Evolutionary conservation across 306 rosid genomes (phyloP).

Genomic region (Alnus rubra): DNA sequence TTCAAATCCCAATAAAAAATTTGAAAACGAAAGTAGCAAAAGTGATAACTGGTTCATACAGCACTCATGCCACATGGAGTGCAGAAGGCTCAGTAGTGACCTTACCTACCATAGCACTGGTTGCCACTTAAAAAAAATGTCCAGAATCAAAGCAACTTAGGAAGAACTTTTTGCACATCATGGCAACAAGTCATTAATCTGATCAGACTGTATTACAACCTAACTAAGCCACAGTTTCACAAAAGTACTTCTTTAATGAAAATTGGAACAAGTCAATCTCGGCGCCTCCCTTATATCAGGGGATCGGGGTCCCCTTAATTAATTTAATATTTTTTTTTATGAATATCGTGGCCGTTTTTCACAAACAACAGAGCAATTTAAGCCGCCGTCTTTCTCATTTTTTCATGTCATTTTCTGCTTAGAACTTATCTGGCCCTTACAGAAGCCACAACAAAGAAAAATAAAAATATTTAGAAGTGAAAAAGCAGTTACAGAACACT

Average conservation of each 20-base stretch:
- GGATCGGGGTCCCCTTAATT: background rate
- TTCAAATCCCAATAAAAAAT: background rate
- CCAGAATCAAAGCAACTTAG: conserved; percentile 1
- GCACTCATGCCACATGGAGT: background rate
- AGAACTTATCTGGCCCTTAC: too few species aligned
- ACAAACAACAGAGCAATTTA: background rate
- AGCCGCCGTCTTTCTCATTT: background rate
- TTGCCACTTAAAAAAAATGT: conserved; percentile 16
- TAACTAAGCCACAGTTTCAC: background rate
- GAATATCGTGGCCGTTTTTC: background rate
- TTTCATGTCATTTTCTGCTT: background rate
- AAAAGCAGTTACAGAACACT: background rate
- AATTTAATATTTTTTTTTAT: background rate
- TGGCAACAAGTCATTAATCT: background rate
- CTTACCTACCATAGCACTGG: conserved; percentile 23
- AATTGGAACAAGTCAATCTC: conserved; percentile 16
- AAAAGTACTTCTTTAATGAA: background rate
- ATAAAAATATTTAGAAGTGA: background rate
- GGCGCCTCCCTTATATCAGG: conserved; percentile 8
- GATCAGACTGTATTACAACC: conserved; percentile 6
- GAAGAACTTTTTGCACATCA: background rate
- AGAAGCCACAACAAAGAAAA: background rate
- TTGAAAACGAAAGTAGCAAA: background rate
- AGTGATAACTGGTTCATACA: background rate
- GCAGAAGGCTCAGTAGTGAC: conserved; percentile 7